phyloP scores from a whole-genome alignment of 2,329 filamentous ascomycete genomes.

The Teratosphaeria nubilosa region DNA sequence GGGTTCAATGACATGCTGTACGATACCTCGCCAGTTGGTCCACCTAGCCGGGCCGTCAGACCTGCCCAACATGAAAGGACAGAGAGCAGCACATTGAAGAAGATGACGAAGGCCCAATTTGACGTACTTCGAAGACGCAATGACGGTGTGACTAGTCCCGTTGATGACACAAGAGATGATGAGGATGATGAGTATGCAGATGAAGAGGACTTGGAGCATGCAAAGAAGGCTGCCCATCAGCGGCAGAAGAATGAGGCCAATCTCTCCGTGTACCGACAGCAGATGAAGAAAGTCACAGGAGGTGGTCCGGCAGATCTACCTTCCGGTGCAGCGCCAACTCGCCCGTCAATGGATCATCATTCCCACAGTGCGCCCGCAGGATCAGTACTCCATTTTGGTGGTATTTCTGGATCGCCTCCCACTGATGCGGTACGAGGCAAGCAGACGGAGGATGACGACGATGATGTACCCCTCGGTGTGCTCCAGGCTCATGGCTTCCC shows the following conservation, averaged over 20 bases:
- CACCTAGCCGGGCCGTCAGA: conserved; percentile 22
- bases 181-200: conserved; percentile 53
- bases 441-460: conserved; percentile 62
- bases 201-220: conserved; percentile 70
- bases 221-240: conserved; percentile 62
- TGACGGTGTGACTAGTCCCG: conserved; percentile 21
- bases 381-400: conserved; percentile 20
- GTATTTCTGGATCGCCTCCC: conserved; percentile 20
- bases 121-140: conserved; percentile 52
- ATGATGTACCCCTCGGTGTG: conserved; percentile 78
- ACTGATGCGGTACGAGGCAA: conserved; percentile 14
- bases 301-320: conserved; percentile 46
- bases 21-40: conserved; percentile 23
- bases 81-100: conserved; percentile 41
- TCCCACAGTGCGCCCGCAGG: conserved; percentile 20
- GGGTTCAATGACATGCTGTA: conserved; percentile 19
- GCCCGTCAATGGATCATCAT: conserved; percentile 48
- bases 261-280: conserved; percentile 79
- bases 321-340: conserved; percentile 26
- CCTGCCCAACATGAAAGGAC: conserved; percentile 14
- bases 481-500: conserved; percentile 84
- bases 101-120: conserved; percentile 85
- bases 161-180: neutral
- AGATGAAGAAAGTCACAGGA: conserved; percentile 94
- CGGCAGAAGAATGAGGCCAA: conserved; percentile 82